These are phyloP conservation scores for Crithidia expoeki DNA, from an alignment of 208 protist species.

Conservation along the genomic window DNA sequence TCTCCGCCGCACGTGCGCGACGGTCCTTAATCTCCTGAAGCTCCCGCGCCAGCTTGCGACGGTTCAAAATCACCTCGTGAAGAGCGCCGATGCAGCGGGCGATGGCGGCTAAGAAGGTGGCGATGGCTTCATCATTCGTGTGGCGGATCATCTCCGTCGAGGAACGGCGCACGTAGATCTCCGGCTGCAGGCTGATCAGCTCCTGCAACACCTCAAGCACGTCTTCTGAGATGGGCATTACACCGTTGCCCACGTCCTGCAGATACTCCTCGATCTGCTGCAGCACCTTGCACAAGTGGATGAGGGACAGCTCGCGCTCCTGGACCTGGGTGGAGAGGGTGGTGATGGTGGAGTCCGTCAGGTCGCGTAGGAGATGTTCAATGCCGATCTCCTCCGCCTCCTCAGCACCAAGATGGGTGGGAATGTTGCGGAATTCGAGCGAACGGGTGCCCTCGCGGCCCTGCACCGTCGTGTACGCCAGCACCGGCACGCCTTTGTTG, in stretches of 20 bases:
- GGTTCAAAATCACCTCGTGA: constrained; percentile 88
- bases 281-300: constrained; percentile 90
- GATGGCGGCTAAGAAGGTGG: constrained; percentile 85
- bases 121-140: constrained; percentile 85
- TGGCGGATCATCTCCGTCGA: constrained; percentile 89
- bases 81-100: constrained; percentile 81
- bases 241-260: constrained; percentile 69
- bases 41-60: constrained; percentile 77
- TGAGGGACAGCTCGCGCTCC: constrained; percentile 93
- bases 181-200: constrained; percentile 85
- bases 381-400: constrained; percentile 99
- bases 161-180: constrained; percentile 81
- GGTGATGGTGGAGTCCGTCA: constrained; percentile 96
- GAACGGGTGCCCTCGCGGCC: constrained; percentile 73
- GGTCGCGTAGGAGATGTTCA: constrained; percentile 99
- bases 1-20: constrained; percentile 60
- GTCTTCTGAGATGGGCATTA: constrained; percentile 84
- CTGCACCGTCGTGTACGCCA: constrained; percentile 91
- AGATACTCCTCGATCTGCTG: constrained; percentile 93
- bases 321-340: constrained; percentile 95
- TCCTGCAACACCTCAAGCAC: constrained; percentile 90
- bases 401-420: constrained; percentile 94
- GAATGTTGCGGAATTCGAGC: constrained; percentile 91
- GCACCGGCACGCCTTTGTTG: constrained; percentile 89
- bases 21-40: constrained; percentile 64